Percentiles rank a stretch among this genome's conserved stretches.
Conservation (phyloP, 2,329 filamentous ascomycete species). For the Acephala macrosclerotiorum region DNA sequence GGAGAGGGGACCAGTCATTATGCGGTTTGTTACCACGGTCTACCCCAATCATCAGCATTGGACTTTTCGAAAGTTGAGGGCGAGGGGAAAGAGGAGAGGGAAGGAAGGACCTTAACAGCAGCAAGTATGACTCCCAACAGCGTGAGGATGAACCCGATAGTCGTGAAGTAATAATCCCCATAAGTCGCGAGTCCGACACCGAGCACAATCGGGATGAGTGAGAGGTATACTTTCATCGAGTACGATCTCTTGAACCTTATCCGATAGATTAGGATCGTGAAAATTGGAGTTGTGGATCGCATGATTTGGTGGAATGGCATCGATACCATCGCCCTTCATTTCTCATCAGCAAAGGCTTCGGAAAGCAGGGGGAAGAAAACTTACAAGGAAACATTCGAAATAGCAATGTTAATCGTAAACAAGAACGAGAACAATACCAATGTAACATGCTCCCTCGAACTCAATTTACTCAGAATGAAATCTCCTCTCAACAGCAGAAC, state of each 20-base stretch:
- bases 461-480: constrained; percentile 60
- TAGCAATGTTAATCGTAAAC: constrained; percentile 69
- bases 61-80: no score
- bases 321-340: constrained; percentile 59
- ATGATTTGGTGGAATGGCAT: constrained; percentile 73
- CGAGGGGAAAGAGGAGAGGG: neutral
- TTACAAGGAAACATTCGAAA: constrained; percentile 68
- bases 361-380: constrained; percentile 26
- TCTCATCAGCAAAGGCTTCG: neutral
- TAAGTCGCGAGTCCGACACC: constrained; percentile 66
- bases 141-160: constrained; percentile 61
- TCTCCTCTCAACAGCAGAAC: constrained; percentile 58
- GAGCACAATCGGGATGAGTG: constrained; percentile 65
- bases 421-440: constrained; percentile 65
- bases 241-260: constrained; percentile 62
- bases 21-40: constrained; percentile 68
- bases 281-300: constrained; percentile 66
- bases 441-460: constrained; percentile 60
- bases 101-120: constrained; percentile 51
- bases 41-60: neutral
- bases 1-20: constrained; percentile 67
- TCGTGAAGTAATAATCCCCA: constrained; percentile 69
- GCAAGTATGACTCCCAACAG: constrained; percentile 62
- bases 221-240: constrained; percentile 62
- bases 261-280: constrained; percentile 68